phyloP scores from a whole-genome alignment of 1,284 basidiomycete species.

The Pyrrhoderma noxium region DNA sequence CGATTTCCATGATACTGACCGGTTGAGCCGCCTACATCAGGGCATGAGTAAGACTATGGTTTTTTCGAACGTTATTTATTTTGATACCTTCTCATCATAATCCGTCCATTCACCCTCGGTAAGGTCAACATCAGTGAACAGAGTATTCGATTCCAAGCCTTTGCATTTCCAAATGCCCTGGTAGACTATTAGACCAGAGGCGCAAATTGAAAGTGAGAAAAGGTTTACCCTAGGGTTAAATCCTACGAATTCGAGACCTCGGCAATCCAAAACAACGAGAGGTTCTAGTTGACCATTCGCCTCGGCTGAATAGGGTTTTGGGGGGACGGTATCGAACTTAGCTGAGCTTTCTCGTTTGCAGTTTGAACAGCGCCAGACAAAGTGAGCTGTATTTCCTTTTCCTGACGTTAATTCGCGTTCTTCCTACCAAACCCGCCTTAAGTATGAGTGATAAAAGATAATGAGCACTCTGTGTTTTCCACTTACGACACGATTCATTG shows the following conservation, averaged over 20 bases:
- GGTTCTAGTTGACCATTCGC: slow-evolving; percentile 51
- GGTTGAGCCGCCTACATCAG: slow-evolving; percentile 47
- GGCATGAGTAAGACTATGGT: background rate
- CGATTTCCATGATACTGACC: slow-evolving; percentile 56
- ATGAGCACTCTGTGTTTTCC: slow-evolving; percentile 3
- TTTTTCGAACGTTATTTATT: background rate
- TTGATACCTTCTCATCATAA: slow-evolving; percentile 70
- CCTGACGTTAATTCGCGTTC: slow-evolving; percentile 53
- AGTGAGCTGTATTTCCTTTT: slow-evolving; percentile 62
- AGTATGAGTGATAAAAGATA: background rate
- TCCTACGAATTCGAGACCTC: slow-evolving; percentile 66
- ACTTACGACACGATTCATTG: slow-evolving; percentile 58
- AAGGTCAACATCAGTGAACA: slow-evolving; percentile 59
- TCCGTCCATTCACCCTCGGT: slow-evolving; percentile 67
- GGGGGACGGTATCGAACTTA: slow-evolving; percentile 54
- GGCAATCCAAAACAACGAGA: slow-evolving; percentile 63
- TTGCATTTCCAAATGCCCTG: slow-evolving; percentile 69
- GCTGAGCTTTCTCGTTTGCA: slow-evolving; percentile 77
- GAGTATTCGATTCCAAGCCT: slow-evolving; percentile 44
- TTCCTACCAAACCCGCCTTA: slow-evolving; percentile 38
- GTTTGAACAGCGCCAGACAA: slow-evolving; percentile 69
- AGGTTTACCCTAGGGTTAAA: slow-evolving; percentile 57
- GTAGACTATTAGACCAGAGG: background rate
- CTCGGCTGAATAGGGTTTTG: slow-evolving; percentile 52
- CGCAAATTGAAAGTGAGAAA: no score